Evolutionary conservation across 1,284 basidiomycete genomes (phyloP), one percentile per base, ranked within the genome.

Genomic region (Serendipita sp.): DNA sequence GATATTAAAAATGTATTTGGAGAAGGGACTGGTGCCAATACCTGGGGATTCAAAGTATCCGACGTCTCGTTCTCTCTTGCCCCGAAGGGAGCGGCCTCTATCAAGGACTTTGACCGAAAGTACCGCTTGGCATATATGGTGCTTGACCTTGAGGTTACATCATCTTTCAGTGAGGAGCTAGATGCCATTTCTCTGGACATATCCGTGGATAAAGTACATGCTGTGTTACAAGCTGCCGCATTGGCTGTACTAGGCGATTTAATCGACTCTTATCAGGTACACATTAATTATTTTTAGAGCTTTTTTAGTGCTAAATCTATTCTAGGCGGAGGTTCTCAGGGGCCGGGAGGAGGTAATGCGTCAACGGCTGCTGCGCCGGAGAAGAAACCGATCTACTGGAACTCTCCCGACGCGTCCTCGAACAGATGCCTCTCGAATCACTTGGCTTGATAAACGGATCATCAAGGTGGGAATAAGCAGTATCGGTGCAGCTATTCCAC

Each of bases 211-310:
- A 88, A 87, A 70, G 83, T 91, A 3, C 91, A 95, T 70, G 91
- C 92, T 0, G 88, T 94, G 55, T 86, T 94, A 86, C 91, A 93
- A 71, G 85, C 93, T 15, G 89, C 88, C 65, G 93, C 93, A 0
- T 84, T 95, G 61, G 86, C 87, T 38, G 89, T 93, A 70, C 75
- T 95, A 10, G 88, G 87, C 13, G 93, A 95, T 71, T 88, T 93
- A 64, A 74, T 93, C 60, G 88, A 92, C 69, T 82, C 92, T 67
- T 74, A 90, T 61, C 87, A 88, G 79, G 88, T 85, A 74, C 22
- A 22, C 22, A 67, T 69, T 63, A 50, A 26, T 29, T 34, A 43
- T 42, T 32, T 60, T 62, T 13, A 12, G 60, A 3, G 17, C 60
- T 12, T 34, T 30, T 30, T 63, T 34, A 63, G 38, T 30, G 13